phyloP scores from a whole-genome alignment of 2,329 filamentous ascomycete genomes.

The Periconia macrospinosa region DNA sequence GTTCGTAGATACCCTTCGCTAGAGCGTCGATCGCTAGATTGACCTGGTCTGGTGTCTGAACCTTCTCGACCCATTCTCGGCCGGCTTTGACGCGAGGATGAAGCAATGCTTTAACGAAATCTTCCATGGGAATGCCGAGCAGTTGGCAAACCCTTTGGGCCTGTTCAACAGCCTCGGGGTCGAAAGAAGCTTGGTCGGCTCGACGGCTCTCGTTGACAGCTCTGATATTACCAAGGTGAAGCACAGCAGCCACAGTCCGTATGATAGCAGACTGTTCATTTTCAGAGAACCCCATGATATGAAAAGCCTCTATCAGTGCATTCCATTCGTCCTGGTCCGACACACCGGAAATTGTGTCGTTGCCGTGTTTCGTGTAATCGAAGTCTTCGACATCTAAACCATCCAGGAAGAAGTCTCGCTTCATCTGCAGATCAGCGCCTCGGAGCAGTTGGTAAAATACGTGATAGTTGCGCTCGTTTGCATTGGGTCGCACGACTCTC shows the following conservation, averaged over 20 bases:
- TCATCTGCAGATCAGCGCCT: slow-evolving; percentile 74
- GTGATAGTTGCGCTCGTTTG: slow-evolving; percentile 92
- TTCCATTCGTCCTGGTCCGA: slow-evolving; percentile 93
- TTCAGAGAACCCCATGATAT: slow-evolving; percentile 89
- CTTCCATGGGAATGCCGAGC: slow-evolving; percentile 79
- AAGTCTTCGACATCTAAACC: slow-evolving; percentile 82
- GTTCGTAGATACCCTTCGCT: slow-evolving; percentile 96
- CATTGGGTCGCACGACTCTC: slow-evolving; percentile 86
- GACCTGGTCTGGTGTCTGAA: slow-evolving; percentile 95
- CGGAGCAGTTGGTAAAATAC: slow-evolving; percentile 94
- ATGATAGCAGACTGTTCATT: slow-evolving; percentile 83
- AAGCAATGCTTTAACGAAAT: slow-evolving; percentile 84
- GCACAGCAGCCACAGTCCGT: slow-evolving; percentile 83
- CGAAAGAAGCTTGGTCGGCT: slow-evolving; percentile 84
- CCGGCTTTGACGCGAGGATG: slow-evolving; percentile 95
- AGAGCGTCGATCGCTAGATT: slow-evolving; percentile 86
- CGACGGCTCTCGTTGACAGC: slow-evolving; percentile 89
- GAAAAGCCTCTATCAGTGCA: slow-evolving; percentile 84
- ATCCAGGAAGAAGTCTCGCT: slow-evolving; percentile 74
- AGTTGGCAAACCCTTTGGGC: slow-evolving; percentile 80
- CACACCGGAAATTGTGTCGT: slow-evolving; percentile 87
- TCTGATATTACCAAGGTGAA: slow-evolving; percentile 89
- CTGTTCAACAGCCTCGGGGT: slow-evolving; percentile 72
- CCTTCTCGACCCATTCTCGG: slow-evolving; percentile 97
- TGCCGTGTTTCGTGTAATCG: slow-evolving; percentile 86